Evolutionary conservation across 352 stramenopile species (phyloP), one percentile per base, ranked within the genome.

Genomic region (Phytophthora quininea): DNA sequence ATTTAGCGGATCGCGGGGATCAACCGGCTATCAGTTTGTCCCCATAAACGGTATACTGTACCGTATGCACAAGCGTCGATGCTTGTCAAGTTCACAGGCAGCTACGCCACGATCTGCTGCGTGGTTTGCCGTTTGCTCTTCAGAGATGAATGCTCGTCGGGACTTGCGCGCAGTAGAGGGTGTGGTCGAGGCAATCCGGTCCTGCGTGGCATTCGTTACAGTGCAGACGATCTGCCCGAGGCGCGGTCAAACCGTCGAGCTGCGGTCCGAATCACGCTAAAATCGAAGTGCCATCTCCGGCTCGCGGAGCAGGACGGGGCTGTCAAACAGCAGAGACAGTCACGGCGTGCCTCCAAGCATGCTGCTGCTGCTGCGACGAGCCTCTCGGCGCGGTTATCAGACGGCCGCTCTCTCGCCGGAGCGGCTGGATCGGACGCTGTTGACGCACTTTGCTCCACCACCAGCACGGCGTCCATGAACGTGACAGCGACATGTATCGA

Each of bases 261-360:
- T 29, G 64, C 58, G 58, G 64, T 71, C 67, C 43, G 64, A 71
- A 71, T 71, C 64, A 43, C 19, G 52, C 5, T 27, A 48, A 71
- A 71, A 71, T 58, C 64, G 64, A 67, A 56, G 67, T 24, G 19
- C 19, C 37, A 43, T 63, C 38, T 42, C 15, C 9, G 47, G 33
- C 35, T 12, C 12, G 14, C 11, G 9, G 14, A 46, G 4, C 43
- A 49, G 43, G 31, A 54, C 57, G 52, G 45, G 30, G 37, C 46
- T 55, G 54, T 43, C 54, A 31, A 45, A 32, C 43, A 50, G 50
- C 64, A 67, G 64, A 63, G 51, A 71, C 64, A 71, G 58, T 57
- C 51, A 53, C 19, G 35, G 1, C 37, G 15, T 67, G 64, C 58
- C 48, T 62, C 64, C 37, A 54, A 67, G 27, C 57, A 56, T 66